These are phyloP conservation scores for Amorphotheca resinae DNA, from an alignment of 495 filamentous ascomycete genomes.

Conservation along the genomic window DNA sequence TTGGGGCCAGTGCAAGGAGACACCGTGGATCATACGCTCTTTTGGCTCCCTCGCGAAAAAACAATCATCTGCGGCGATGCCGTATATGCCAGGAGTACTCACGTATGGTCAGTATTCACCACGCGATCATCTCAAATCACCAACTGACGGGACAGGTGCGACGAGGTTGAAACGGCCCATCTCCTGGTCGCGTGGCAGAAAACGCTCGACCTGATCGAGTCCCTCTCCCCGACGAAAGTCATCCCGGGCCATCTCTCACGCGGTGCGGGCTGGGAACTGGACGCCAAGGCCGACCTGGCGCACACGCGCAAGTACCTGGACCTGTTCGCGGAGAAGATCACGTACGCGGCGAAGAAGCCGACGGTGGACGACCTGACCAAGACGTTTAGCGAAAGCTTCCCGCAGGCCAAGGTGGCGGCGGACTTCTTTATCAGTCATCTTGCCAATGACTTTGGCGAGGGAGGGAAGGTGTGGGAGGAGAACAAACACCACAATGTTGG, in stretches of 20 bases:
- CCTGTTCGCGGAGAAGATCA: slow-evolving; percentile 21
- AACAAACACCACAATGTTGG: slow-evolving; percentile 17
- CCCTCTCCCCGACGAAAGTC: slow-evolving; percentile 14
- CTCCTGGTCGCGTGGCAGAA: slow-evolving; percentile 20
- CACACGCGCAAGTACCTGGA: slow-evolving; percentile 12
- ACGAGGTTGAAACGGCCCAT: slow-evolving; percentile 22
- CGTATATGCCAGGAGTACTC: slow-evolving; percentile 19
- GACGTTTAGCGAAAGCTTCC: slow-evolving; percentile 22
- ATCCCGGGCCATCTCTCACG: slow-evolving; percentile 24
- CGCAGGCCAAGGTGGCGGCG: slow-evolving; percentile 14
- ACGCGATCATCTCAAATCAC: no score
- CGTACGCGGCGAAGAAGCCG: slow-evolving; percentile 16
- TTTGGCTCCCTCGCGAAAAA: slow-evolving; percentile 16
- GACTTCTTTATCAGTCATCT: slow-evolving; percentile 21
- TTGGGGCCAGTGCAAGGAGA: slow-evolving; percentile 19
- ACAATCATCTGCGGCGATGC: slow-evolving; percentile 19
- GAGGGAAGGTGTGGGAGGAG: slow-evolving; percentile 20
- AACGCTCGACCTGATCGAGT: slow-evolving; percentile 19
- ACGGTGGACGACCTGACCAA: slow-evolving; percentile 20
- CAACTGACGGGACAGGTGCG: no score
- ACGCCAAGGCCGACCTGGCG: slow-evolving; percentile 20
- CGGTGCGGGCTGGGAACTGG: slow-evolving; percentile 21
- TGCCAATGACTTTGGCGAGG: slow-evolving; percentile 19
- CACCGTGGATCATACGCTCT: slow-evolving; percentile 21
- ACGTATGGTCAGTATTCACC: slow-evolving; percentile 14